phyloP scores from a whole-genome alignment of 495 filamentous ascomycete genomes.

The Lasiosphaeria ovina region DNA sequence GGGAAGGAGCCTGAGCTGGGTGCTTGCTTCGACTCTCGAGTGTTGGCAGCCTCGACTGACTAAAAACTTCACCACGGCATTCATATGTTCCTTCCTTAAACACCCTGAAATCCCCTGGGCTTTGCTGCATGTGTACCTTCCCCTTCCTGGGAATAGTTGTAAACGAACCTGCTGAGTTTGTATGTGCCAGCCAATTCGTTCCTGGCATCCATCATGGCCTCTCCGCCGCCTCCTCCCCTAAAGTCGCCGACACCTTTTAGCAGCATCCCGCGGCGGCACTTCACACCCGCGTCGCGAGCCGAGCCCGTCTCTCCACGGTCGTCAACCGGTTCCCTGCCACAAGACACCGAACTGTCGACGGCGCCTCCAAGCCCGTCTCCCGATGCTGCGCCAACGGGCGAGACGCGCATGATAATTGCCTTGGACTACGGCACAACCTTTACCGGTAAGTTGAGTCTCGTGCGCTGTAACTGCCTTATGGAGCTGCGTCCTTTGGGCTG shows the following conservation, averaged over 20 bases:
- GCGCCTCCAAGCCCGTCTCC: background rate
- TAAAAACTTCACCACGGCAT: too few relatives aligned
- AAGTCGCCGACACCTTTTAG: background rate
- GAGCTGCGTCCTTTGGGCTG: too few relatives aligned
- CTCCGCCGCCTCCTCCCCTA: background rate
- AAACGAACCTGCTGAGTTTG: too few relatives aligned
- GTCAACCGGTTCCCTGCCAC: background rate
- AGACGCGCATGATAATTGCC: constrained; percentile 30
- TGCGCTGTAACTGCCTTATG: too few relatives aligned
- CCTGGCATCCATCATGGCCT: background rate
- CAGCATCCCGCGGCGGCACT: background rate
- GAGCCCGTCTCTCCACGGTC: background rate
- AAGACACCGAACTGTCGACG: background rate
- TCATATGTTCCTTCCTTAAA: too few relatives aligned
- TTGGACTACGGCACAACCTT: constrained; percentile 40
- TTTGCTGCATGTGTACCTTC: too few relatives aligned
- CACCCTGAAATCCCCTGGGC: too few relatives aligned
- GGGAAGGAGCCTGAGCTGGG: too few relatives aligned
- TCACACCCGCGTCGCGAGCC: background rate
- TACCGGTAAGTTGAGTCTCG: constrained; percentile 19
- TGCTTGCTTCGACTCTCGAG: too few relatives aligned
- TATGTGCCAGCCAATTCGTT: too few relatives aligned
- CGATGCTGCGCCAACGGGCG: background rate
- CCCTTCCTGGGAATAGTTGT: too few relatives aligned
- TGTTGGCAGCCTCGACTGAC: too few relatives aligned